Conservation (phyloP, 176 grass and related monocot species). For the Musa acuminata region DNA sequence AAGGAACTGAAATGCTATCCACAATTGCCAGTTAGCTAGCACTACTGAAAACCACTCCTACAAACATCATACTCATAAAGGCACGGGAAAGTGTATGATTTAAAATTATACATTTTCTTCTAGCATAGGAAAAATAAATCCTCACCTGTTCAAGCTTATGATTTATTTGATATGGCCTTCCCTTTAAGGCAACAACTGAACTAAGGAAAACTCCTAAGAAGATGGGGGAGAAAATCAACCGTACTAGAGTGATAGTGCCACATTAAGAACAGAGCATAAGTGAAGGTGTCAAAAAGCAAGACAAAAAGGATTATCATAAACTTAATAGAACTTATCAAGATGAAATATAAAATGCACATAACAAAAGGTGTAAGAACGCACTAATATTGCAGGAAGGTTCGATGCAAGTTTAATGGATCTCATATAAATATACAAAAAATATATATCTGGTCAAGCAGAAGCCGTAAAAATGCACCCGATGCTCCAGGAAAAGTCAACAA, state of each 20-base stretch:
- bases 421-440: not conserved
- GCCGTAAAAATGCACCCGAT: conserved; percentile 52
- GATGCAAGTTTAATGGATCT: not conserved
- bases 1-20: conserved; percentile 91
- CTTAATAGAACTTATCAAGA: conserved; percentile 2
- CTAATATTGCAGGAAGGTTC: not conserved
- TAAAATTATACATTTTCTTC: not conserved
- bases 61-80: conserved; percentile 10
- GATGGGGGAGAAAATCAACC: conserved; percentile 84
- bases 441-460: conserved; percentile 78
- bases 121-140: not conserved
- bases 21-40: conserved; percentile 84
- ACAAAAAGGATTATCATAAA: not conserved
- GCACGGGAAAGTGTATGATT: not conserved
- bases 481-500: conserved; percentile 49
- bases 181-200: conserved; percentile 69
- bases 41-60: conserved; percentile 78
- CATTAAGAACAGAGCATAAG: not conserved
- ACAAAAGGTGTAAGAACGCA: not conserved
- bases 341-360: conserved; percentile 6
- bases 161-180: conserved; percentile 60
- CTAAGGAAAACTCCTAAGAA: conserved; percentile 85
- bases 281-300: not conserved
- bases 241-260: not conserved
- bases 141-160: conserved; percentile 90